Percentiles rank a stretch among this genome's conserved stretches.
Evolutionary conservation across 1,284 basidiomycete genomes (phyloP).

Genomic region (Sparassis latifolia): DNA sequence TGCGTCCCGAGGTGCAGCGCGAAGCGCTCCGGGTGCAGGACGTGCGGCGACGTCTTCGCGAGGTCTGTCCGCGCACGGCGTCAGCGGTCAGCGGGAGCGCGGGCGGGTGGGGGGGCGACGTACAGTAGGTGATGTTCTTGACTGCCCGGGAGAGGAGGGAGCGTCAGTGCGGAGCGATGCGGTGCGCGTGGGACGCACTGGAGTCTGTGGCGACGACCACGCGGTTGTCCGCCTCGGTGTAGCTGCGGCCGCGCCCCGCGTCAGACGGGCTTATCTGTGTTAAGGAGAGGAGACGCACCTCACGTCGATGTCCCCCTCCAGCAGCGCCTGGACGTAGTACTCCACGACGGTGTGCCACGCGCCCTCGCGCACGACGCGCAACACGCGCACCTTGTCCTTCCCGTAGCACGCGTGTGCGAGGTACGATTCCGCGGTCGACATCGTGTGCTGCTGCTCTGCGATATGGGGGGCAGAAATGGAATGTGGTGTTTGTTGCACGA

Average conservation of each 20-base stretch:
- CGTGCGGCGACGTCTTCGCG: constrained; percentile 82
- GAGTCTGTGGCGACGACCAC: constrained; percentile 86
- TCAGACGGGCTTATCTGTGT: neutral
- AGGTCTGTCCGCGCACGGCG: constrained; percentile 44
- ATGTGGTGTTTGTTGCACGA: no score
- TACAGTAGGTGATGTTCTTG: constrained; percentile 91
- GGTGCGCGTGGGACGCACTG: constrained; percentile 41
- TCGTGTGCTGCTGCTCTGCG: no score
- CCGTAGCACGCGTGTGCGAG: constrained; percentile 67
- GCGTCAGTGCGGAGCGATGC: neutral
- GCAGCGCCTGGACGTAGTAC: constrained; percentile 70
- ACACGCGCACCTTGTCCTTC: constrained; percentile 82
- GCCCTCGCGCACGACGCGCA: constrained; percentile 75
- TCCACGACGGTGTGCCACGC: constrained; percentile 70
- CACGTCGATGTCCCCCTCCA: constrained; percentile 75
- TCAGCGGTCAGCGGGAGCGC: neutral
- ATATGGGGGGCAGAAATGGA: no score
- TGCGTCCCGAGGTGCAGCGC: constrained; percentile 84
- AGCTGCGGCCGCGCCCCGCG: constrained; percentile 34
- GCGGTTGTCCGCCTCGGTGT: constrained; percentile 79
- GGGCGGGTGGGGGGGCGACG: constrained; percentile 14
- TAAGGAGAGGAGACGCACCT: constrained; percentile 40
- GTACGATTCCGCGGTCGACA: constrained; percentile 9
- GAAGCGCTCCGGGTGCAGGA: constrained; percentile 80
- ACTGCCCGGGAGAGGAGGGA: constrained; percentile 37